These are phyloP conservation scores for Pseudonitzschia multiseries DNA, from an alignment of 108 stramenopile genomes.

Conservation along the genomic window DNA sequence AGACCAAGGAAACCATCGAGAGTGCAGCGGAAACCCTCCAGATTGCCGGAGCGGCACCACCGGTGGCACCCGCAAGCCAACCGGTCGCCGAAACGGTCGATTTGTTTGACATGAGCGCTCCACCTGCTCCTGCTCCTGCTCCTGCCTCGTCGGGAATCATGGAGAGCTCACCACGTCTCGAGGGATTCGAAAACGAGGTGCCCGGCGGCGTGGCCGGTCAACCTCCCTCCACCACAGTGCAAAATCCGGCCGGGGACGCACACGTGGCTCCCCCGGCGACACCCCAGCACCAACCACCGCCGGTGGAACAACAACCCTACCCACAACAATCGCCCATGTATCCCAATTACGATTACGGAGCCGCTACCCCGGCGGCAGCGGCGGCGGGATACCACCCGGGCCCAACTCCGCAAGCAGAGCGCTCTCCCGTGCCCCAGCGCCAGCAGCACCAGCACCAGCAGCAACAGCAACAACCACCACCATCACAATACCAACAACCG, in stretches of 20 bases:
- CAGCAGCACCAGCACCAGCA: too few species aligned
- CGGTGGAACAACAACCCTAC: neutral
- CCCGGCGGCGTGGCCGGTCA: slow-evolving; percentile 7
- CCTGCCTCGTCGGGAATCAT: too few species aligned
- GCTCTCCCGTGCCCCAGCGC: slow-evolving; percentile 8
- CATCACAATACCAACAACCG: slow-evolving; percentile 4
- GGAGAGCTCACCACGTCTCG: neutral
- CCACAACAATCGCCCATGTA: slow-evolving; percentile 9
- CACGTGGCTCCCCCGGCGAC: neutral
- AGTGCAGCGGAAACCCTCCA: slow-evolving; percentile 37
- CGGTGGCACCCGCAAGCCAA: neutral
- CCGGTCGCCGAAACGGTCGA: neutral
- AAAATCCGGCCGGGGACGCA: neutral
- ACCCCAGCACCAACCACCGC: neutral
- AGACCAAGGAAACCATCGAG: slow-evolving; percentile 53
- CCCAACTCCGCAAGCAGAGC: slow-evolving; percentile 13
- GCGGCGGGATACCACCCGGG: slow-evolving; percentile 3
- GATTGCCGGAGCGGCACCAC: slow-evolving; percentile 31
- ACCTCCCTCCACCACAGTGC: neutral
- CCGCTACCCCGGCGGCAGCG: too few species aligned
- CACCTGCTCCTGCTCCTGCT: neutral
- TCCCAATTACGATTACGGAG: slow-evolving; percentile 17
- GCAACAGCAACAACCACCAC: too few species aligned
- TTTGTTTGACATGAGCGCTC: neutral
- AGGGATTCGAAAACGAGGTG: slow-evolving; percentile 1